A percentile compares a stretch with the other conserved stretches of the same genome.
These are phyloP conservation scores for Zarea fungicola DNA, from an alignment of 2,329 filamentous ascomycete species.

Conservation along the genomic window DNA sequence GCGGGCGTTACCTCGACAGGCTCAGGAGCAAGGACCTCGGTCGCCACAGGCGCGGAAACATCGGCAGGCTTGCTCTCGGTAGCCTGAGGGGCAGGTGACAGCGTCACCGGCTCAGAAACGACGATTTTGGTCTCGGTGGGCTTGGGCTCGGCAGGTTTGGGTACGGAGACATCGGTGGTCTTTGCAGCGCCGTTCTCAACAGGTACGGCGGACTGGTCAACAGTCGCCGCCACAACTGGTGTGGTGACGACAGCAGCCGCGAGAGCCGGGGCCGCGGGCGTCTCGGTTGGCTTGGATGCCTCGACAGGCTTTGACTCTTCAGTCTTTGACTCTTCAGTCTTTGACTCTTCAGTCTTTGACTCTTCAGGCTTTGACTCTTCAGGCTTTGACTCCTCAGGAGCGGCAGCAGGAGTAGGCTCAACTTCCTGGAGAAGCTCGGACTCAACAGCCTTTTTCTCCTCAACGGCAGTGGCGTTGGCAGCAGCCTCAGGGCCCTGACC, in stretches of 20 bases:
- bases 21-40: background rate
- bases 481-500: slow-evolving; percentile 65
- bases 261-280: slow-evolving; percentile 16
- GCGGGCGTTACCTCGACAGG: background rate
- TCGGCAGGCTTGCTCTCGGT: slow-evolving; percentile 14
- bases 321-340: slow-evolving; percentile 13
- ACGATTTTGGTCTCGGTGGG: slow-evolving; percentile 14
- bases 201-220: background rate
- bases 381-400: slow-evolving; percentile 17
- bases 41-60: background rate
- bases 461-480: slow-evolving; percentile 60
- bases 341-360: slow-evolving; percentile 18
- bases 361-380: slow-evolving; percentile 12
- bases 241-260: slow-evolving; percentile 17
- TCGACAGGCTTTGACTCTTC: slow-evolving; percentile 8
- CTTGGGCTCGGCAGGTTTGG: slow-evolving; percentile 16
- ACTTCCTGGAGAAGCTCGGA: slow-evolving; percentile 65
- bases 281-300: slow-evolving; percentile 14
- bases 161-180: slow-evolving; percentile 14
- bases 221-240: slow-evolving; percentile 16
- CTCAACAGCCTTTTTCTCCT: slow-evolving; percentile 72
- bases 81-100: slow-evolving; percentile 13
- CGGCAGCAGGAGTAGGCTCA: slow-evolving; percentile 34
- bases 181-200: slow-evolving; percentile 7
- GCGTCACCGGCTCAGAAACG: slow-evolving; percentile 15